Base-by-base conservation (phyloP, 768 basidiomycete species). In the Pleurotus ostreatus region DNA sequence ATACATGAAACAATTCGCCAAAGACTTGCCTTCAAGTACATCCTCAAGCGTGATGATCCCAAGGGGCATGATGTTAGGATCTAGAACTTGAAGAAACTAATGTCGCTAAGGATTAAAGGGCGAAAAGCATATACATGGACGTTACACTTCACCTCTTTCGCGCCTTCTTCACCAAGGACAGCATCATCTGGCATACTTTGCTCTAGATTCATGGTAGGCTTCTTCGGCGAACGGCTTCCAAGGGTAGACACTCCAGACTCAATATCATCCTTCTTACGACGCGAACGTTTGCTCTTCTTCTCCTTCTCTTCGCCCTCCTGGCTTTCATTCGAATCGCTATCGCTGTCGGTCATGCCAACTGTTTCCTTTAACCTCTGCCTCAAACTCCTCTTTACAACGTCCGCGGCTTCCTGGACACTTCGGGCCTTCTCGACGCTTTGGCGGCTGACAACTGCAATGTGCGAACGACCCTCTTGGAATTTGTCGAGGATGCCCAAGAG, bases 41-140 rank as follows among this genome's bases (percentile, higher is more conserved):
- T 96, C 94, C 70, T 96, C 94, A 2, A 96, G 78, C 0, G 94
- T 96, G 59, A 96, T 94, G 63, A 96, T 92, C 49, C 94, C 94
- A 22, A 94, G 76, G 2, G 92, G 92, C 76, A 87, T 88, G 34
- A 93, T 78, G 16, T 86, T 84, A 0, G 87, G 89, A 66, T 94
- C 92, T 54, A 93, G 80, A 40, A 80, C 81, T 74, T 88, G 86
- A 68, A 95, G 74, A 72, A 94, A 93, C 83, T 90, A 63, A 1
- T 15, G n/a, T 41, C 44, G 13, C 18, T 47, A 15, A 59, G 39
- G 3, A 54, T 18, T 56, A 13, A 62, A 45, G 16, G 53, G 5
- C 15, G 13, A 34, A 38, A n/a, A 7, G 25, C 40, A 16, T 6
- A n/a, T 18, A 26, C 46, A 43, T 15, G 41, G 23, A 22, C 26